Percentiles rank a stretch among this genome's conserved stretches.
These are phyloP conservation scores for Cutaneotrichosporon sp. DNA, from an alignment of 1,284 basidiomycete genomes.

Conservation along the genomic window DNA sequence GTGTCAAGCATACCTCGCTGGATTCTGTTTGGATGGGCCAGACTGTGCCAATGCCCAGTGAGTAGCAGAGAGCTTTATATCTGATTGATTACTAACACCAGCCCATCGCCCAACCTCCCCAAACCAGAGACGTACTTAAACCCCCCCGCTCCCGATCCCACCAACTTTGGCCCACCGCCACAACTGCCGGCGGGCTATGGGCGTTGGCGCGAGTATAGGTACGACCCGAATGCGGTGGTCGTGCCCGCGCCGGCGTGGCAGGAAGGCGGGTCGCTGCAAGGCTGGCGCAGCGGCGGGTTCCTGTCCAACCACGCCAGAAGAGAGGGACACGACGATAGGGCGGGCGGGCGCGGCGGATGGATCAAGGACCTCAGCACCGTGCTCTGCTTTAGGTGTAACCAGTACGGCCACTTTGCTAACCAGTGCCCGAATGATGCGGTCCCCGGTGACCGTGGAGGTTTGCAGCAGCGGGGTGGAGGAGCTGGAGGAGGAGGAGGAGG, in stretches of 20 bases:
- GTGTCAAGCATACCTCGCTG: conserved; percentile 87
- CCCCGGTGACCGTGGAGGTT: conserved; percentile 51
- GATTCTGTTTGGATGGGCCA: conserved; percentile 91
- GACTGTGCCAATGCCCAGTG: conserved; percentile 90
- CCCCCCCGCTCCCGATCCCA: conserved; percentile 68
- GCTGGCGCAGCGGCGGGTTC: conserved; percentile 46
- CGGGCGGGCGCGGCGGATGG: conserved; percentile 37
- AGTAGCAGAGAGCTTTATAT: conserved; percentile 52
- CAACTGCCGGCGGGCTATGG: conserved; percentile 67
- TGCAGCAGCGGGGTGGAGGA: conserved; percentile 11
- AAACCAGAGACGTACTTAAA: conserved; percentile 73
- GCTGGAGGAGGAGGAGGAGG: neutral
- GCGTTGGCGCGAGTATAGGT: conserved; percentile 70
- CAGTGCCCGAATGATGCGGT: conserved; percentile 68
- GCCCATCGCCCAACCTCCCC: conserved; percentile 56
- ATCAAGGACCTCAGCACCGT: conserved; percentile 68
- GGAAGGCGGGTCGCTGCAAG: conserved; percentile 44
- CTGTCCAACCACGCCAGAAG: conserved; percentile 38
- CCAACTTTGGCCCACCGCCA: conserved; percentile 84
- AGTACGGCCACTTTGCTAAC: conserved; percentile 93
- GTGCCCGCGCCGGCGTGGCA: conserved; percentile 44
- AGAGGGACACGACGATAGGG: conserved; percentile 33
- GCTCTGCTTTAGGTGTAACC: conserved; percentile 66
- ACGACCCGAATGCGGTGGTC: conserved; percentile 61
- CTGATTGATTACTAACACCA: conserved; percentile 18